Evolutionary conservation across 371 early-diverging fungal species (phyloP), one percentile per base, ranked within the genome.

Genomic region (Blastocladiella emersonii): DNA sequence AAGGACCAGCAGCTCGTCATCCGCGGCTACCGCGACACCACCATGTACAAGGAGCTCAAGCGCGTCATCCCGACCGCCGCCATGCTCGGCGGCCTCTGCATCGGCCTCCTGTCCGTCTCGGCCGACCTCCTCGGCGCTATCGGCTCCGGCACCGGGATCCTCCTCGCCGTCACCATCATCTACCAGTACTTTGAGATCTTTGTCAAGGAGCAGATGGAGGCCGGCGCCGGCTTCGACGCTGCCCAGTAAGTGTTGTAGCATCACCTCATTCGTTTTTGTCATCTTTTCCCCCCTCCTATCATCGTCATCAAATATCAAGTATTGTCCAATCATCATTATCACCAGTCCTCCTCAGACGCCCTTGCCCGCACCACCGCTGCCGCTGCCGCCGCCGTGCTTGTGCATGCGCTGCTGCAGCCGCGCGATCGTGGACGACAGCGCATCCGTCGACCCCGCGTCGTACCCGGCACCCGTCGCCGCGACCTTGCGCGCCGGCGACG

Each of bases 101-200:
- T 99, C 68, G 99, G 97, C 62, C 83, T 90, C 12, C 81, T 99
- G 65, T 89, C 93, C 39, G 88, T 98, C 35, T 73, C 89, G 64
- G 97, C 98, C 57, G 98, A 99, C 79, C 81, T 99, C 67, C 72
- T 89, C 64, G 95, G 83, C 61, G 84, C 85, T 34, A 83, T 99
- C 76, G 99, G 99, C 39, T 93, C 97, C 53, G 99, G 99, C 43
- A 96, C 98, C 44, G 99, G 99, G 84, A 99, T 99, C 67, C 81
- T 99, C 73, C 75, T 99, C 65, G 93, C 97, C 63, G 99, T 98
- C 37, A 98, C 98, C 60, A 98, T 98, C 68, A 96, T 99, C 73
- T 98, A 98, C 85, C 97, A 99, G 72, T 96, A 93, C 85, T 95
- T 95, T 82, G 95, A 96, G 78, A 90, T 94, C 80, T 97, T 97